phyloP scores from a whole-genome alignment of 305 asterid genomes.

The Solanum hybrid region DNA sequence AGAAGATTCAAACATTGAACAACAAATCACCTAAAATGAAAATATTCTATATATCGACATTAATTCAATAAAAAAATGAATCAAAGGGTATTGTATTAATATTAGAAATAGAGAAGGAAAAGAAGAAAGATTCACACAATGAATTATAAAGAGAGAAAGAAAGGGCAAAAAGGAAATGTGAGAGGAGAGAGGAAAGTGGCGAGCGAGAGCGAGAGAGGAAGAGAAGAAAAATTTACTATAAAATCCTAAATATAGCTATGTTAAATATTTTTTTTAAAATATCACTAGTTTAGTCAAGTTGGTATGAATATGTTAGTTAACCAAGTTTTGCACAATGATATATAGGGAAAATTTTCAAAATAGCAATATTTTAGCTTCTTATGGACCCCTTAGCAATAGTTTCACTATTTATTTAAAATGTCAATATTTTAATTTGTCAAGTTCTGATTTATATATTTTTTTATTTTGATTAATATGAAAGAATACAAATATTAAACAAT shows the following conservation, averaged over 20 bases:
- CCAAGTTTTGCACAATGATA: neutral
- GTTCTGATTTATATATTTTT: too few species aligned
- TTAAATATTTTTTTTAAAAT: too few species aligned
- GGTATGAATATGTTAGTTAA: neutral
- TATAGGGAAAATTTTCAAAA: neutral
- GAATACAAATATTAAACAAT: too few species aligned
- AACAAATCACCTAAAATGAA: neutral
- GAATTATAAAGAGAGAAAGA: neutral
- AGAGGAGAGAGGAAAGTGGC: neutral
- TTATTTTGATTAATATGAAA: too few species aligned
- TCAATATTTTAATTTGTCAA: too few species aligned
- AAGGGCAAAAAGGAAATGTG: neutral
- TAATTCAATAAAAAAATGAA: neutral
- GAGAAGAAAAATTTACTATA: neutral
- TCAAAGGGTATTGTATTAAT: too few species aligned
- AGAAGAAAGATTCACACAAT: neutral
- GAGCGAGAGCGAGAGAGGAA: neutral
- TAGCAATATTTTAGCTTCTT: too few species aligned
- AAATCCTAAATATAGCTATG: neutral
- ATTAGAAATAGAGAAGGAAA: neutral
- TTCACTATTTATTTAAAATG: too few species aligned
- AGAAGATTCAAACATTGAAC: too few species aligned
- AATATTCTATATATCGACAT: neutral
- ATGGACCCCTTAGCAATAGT: too few species aligned
- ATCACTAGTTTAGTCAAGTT: neutral